Evolutionary conservation across 768 basidiomycete genomes (phyloP), one percentile per base, ranked within the genome.

Genomic region (Tubosaeta sp.): DNA sequence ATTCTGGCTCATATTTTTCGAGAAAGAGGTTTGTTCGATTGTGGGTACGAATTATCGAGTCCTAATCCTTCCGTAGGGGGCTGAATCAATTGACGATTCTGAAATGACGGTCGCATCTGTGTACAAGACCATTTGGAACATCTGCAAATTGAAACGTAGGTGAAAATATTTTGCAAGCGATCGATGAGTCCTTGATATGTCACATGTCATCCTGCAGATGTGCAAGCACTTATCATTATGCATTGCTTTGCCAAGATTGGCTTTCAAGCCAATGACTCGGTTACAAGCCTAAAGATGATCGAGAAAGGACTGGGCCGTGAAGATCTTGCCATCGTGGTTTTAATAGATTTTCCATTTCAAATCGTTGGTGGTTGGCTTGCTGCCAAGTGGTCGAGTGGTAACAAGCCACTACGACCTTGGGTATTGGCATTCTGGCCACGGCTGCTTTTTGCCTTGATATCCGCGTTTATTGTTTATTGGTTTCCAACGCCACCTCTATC

Each of bases 331-430:
- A 77, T 94, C 14, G 88, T 92, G 4, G 95, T 95, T 41, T 82
- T 98, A 35, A 87, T 98, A 58, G 97, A 99, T 70, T 97, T 98
- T 60, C 97, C 97, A 2, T 95, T 97, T 72, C 95, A 98, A 74
- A 92, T 99, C 46, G 65, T 89, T 51, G 94, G 91, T 19, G 95
- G 95, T 6, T 98, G 90, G 87, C 74, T 95, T 25, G 92, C 95
- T 1, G 95, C 92, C 4, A 85, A 84, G 59, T 97, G 93, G 92
- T 87, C 91, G 6, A 76, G 80, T 49, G 91, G 92, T 13, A 84
- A 86, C 44, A 79, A 75, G 50, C 86, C 90, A 34, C 75, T 94
- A 35, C 81, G 85, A 17, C 89, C 91, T 11, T 99, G 97, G 97
- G 73, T 97, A 43, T 78, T 76, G 61, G 93, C 94, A 4, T 97